A percentile compares a stretch with the other conserved stretches of the same genome.
Conservation (phyloP, 2,329 filamentous ascomycete genomes). For the Trichoderma polysporum region DNA sequence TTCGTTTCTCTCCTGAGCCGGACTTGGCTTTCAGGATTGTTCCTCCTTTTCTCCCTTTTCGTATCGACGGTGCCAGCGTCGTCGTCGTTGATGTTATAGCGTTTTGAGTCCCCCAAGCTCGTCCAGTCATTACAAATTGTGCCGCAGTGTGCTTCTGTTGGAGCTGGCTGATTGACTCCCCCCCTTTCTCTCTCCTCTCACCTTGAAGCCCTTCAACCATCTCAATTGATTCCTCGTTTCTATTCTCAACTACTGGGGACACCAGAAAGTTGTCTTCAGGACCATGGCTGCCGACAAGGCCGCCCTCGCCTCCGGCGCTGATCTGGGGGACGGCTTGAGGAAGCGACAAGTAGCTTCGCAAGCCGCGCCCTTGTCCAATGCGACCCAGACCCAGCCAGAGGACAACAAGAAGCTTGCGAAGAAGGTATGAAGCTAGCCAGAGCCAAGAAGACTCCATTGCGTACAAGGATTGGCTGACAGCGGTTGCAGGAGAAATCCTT, state of each 20-base stretch:
- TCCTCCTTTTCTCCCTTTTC: slow-evolving; percentile 27
- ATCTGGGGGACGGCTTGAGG: slow-evolving; percentile 56
- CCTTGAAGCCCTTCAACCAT: background rate
- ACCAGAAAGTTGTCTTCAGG: slow-evolving; percentile 20
- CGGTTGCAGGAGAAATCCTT: slow-evolving; percentile 53
- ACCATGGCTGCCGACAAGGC: slow-evolving; percentile 56
- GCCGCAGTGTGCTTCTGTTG: slow-evolving; percentile 4
- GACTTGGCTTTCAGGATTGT: slow-evolving; percentile 25
- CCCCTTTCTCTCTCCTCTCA: slow-evolving; percentile 19
- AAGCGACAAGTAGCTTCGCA: slow-evolving; percentile 50
- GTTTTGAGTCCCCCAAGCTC: slow-evolving; percentile 36
- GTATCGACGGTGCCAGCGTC: slow-evolving; percentile 29
- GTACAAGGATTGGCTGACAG: slow-evolving; percentile 25
- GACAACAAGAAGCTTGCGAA: slow-evolving; percentile 60
- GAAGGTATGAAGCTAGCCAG: slow-evolving; percentile 46
- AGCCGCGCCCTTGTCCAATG: slow-evolving; percentile 36
- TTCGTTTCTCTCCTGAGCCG: slow-evolving; percentile 26
- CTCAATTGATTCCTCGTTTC: slow-evolving; percentile 13
- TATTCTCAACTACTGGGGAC: slow-evolving; percentile 1
- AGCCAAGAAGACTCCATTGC: background rate
- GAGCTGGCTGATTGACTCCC: slow-evolving; percentile 22
- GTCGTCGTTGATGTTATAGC: slow-evolving; percentile 26
- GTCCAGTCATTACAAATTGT: slow-evolving; percentile 36
- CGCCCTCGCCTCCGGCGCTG: slow-evolving; percentile 59
- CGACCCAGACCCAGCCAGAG: slow-evolving; percentile 50